A percentile compares a stretch with the other conserved stretches of the same genome.
Conservation (phyloP, 1,284 basidiomycete species). For the Irpex sp. region DNA sequence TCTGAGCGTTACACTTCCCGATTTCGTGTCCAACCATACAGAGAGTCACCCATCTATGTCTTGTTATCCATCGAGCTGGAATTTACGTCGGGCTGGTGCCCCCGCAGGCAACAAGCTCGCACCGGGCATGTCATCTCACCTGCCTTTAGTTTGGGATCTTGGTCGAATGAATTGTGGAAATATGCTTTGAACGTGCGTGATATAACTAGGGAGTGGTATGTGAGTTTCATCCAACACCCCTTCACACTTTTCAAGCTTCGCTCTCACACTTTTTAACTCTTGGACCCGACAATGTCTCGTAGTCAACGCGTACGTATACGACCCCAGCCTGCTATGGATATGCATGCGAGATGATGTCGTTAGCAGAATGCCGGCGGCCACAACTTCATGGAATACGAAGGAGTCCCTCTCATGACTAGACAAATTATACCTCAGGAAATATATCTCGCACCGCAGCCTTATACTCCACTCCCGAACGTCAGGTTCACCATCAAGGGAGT, state of each 20-base stretch:
- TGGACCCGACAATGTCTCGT: too few relatives aligned
- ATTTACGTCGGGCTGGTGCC: neutral
- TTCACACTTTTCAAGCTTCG: too few relatives aligned
- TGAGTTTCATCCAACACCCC: too few relatives aligned
- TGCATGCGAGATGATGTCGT: neutral
- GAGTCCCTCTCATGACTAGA: neutral
- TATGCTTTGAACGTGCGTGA: too few relatives aligned
- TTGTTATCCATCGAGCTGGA: neutral
- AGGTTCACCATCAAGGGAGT: neutral
- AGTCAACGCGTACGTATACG: too few relatives aligned
- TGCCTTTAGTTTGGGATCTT: neutral
- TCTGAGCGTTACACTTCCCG: neutral
- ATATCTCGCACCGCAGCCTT: neutral
- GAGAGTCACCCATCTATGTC: neutral
- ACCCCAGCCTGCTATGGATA: too few relatives aligned
- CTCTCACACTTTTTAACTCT: too few relatives aligned
- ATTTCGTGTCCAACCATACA: neutral
- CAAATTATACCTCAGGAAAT: conserved; percentile 4
- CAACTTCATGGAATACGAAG: neutral
- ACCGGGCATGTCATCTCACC: neutral
- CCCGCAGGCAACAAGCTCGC: neutral
- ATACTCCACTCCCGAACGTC: neutral
- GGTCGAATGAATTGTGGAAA: too few relatives aligned
- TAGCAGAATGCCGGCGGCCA: neutral
- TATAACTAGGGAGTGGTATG: too few relatives aligned